Evolutionary conservation across 73 alveolate species (phyloP).

Genomic region (Paramecium primaurelia): DNA sequence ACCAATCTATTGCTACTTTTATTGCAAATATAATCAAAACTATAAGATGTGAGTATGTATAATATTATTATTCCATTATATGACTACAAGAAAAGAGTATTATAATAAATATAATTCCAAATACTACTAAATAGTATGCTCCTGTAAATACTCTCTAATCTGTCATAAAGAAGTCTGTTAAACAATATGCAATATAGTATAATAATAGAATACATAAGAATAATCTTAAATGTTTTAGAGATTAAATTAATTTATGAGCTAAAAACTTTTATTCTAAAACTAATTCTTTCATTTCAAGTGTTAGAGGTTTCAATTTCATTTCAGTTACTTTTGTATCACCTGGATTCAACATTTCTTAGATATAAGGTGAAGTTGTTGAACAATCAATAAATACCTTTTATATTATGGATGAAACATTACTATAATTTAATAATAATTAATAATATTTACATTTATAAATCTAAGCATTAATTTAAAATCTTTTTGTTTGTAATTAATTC

Average conservation of each 20-base stretch:
- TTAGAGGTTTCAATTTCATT: slow-evolving; percentile 42
- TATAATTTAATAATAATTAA: neutral
- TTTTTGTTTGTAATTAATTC: neutral
- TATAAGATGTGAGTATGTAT: neutral
- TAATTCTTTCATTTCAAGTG: slow-evolving; percentile 40
- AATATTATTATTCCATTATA: neutral
- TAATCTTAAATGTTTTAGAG: neutral
- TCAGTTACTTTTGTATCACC: slow-evolving; percentile 58
- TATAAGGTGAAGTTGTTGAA: neutral
- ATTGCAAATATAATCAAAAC: neutral
- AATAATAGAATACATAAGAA: neutral
- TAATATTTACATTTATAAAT: neutral
- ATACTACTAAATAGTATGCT: slow-evolving; percentile 9
- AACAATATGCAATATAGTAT: slow-evolving; percentile 14
- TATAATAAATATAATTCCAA: neutral
- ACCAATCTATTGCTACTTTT: slow-evolving; percentile 44
- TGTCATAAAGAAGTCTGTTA: slow-evolving; percentile 6
- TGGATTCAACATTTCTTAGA: slow-evolving; percentile 51
- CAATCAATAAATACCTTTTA: neutral
- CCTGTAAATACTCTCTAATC: neutral
- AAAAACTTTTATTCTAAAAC: slow-evolving; percentile 28
- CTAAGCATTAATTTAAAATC: neutral
- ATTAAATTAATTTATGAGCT: neutral
- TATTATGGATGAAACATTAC: slow-evolving; percentile 22
- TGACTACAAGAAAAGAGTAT: neutral